Conservation (phyloP, 208 protist species). For the Leishmania lainsoni region DNA sequence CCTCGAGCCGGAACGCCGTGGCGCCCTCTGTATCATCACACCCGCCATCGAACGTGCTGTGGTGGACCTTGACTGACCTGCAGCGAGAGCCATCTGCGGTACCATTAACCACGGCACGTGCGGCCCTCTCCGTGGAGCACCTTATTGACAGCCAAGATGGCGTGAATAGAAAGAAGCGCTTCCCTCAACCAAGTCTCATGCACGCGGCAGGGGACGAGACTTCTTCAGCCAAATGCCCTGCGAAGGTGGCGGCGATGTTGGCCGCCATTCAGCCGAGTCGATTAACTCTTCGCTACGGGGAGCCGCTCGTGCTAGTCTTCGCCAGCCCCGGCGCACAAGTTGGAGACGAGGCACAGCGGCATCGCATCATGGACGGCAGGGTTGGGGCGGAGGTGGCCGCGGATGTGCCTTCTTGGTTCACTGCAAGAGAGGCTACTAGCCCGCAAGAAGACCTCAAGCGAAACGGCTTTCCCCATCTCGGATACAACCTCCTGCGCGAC, state of each 20-base stretch:
- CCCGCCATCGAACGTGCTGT: neutral
- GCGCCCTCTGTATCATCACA: neutral
- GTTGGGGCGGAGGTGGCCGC: neutral
- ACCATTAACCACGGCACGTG: slow-evolving; percentile 8
- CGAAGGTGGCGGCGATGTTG: neutral
- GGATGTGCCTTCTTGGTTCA: neutral
- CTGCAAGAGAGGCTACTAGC: neutral
- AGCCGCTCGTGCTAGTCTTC: slow-evolving; percentile 10
- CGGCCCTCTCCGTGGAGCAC: neutral
- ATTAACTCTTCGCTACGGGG: slow-evolving; percentile 6
- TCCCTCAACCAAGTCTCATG: neutral
- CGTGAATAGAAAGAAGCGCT: neutral
- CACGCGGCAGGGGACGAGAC: neutral
- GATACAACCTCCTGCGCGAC: slow-evolving; percentile 35
- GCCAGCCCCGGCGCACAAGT: neutral
- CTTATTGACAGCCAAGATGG: too few species aligned
- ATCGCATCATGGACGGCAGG: neutral
- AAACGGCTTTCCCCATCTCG: neutral
- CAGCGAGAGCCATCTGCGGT: neutral
- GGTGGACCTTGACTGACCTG: slow-evolving; percentile 22
- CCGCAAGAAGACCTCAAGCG: neutral
- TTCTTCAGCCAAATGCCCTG: neutral
- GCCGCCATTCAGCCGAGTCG: slow-evolving; percentile 6
- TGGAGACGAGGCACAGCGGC: neutral
- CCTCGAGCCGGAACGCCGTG: neutral